A percentile compares a stretch with the other conserved stretches of the same genome.
These are phyloP conservation scores for Iodosphaeria phyllophila DNA, from an alignment of 2,329 filamentous ascomycete genomes.

Conservation along the genomic window DNA sequence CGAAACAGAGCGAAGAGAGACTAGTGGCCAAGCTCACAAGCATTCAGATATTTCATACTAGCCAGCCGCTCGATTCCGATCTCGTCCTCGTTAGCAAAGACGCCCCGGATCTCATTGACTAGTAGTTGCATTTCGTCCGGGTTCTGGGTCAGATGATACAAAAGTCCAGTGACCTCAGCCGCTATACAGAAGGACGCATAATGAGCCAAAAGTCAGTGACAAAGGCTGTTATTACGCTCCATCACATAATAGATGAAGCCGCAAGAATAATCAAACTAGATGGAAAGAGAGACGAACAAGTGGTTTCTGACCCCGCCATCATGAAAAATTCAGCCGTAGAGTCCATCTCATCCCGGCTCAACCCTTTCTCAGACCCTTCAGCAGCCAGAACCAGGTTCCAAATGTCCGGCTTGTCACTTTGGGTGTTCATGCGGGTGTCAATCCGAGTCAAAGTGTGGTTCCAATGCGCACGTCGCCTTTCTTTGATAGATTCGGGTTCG, in stretches of 20 bases:
- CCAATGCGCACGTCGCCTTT: constrained; percentile 4
- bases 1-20: no score
- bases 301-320: constrained; percentile 4
- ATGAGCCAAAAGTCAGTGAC: not conserved
- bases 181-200: constrained; percentile 7
- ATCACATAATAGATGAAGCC: no score
- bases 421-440: no score
- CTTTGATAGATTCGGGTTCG: no score
- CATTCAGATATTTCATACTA: constrained; percentile 10
- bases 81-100: constrained; percentile 8
- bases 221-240: not conserved
- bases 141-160: constrained; percentile 11
- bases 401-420: constrained; percentile 7
- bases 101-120: constrained; percentile 8
- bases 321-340: constrained; percentile 4
- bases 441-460: constrained; percentile 9
- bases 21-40: no score
- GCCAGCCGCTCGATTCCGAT: constrained; percentile 10
- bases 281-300: constrained; percentile 9
- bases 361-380: constrained; percentile 3
- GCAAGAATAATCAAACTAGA: no score
- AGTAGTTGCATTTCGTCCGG: constrained; percentile 8
- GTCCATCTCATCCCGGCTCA: constrained; percentile 5
- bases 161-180: constrained; percentile 13
- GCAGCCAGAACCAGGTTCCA: constrained; percentile 7